Conservation (phyloP, 352 stramenopile genomes). For the Phytophthora megakarya region DNA sequence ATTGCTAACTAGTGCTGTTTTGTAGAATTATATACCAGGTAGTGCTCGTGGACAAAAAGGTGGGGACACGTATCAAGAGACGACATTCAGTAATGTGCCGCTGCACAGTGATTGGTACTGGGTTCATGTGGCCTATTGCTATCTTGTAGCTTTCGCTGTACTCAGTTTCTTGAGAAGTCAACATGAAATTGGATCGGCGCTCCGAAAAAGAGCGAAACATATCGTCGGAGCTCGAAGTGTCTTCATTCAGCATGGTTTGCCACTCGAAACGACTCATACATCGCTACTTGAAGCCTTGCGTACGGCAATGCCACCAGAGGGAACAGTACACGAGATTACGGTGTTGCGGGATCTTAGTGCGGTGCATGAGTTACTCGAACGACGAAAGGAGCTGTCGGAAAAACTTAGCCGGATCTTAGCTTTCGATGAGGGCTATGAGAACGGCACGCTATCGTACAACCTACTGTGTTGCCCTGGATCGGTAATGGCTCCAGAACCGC, state of each 20-base stretch:
- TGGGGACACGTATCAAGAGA: slow-evolving; percentile 67
- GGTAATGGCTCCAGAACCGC: slow-evolving; percentile 48
- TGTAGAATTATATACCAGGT: slow-evolving; percentile 74
- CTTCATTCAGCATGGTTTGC: slow-evolving; percentile 68
- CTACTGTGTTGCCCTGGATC: slow-evolving; percentile 73
- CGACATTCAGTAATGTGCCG: slow-evolving; percentile 84
- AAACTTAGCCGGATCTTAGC: slow-evolving; percentile 61
- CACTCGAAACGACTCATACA: slow-evolving; percentile 50
- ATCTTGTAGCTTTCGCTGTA: slow-evolving; percentile 62
- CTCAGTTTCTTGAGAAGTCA: slow-evolving; percentile 59
- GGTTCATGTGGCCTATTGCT: slow-evolving; percentile 79
- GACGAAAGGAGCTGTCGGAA: slow-evolving; percentile 46
- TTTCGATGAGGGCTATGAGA: slow-evolving; percentile 58
- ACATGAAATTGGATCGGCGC: slow-evolving; percentile 48
- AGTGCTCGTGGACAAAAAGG: slow-evolving; percentile 39
- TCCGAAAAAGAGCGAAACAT: slow-evolving; percentile 60
- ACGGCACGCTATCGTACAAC: slow-evolving; percentile 63
- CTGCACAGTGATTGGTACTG: slow-evolving; percentile 81
- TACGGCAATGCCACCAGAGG: slow-evolving; percentile 43
- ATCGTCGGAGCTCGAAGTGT: slow-evolving; percentile 74
- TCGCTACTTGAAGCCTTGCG: slow-evolving; percentile 46
- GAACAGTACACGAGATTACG: slow-evolving; percentile 62
- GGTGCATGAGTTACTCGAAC: slow-evolving; percentile 64
- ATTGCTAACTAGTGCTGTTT: slow-evolving; percentile 1
- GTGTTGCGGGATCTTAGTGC: slow-evolving; percentile 65